phyloP scores from a whole-genome alignment of 1,139 yeast genomes.

The Sugiyamaella grinbergsii region DNA sequence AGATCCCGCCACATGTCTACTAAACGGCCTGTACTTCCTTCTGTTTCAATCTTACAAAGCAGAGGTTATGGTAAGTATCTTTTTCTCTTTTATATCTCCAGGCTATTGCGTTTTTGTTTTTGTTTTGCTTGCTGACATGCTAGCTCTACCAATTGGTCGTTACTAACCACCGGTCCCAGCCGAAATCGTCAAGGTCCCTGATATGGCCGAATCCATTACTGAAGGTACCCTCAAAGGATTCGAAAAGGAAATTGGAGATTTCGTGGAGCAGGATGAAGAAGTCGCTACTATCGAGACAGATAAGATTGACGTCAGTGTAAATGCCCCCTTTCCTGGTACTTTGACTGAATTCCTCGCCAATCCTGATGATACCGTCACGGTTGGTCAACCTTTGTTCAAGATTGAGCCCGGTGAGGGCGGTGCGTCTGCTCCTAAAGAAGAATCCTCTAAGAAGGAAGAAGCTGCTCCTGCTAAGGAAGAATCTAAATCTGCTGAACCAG shows the following conservation, averaged over 20 bases:
- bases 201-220: conserved; percentile 97
- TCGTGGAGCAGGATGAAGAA: conserved; percentile 82
- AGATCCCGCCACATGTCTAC: conserved; percentile 12
- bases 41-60: conserved; percentile 9
- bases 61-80: conserved; percentile 21
- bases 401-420: conserved; percentile 86
- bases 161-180: conserved; percentile 23
- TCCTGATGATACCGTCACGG: conserved; percentile 93
- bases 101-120: too few relatives aligned
- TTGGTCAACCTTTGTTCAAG: conserved; percentile 89
- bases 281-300: conserved; percentile 98
- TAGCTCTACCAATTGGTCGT: too few relatives aligned
- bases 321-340: conserved; percentile 91
- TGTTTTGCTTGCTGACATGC: too few relatives aligned
- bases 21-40: conserved; percentile 12
- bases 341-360: conserved; percentile 78
- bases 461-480: conserved; percentile 40
- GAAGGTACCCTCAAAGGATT: conserved; percentile 92
- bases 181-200: conserved; percentile 81
- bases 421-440: conserved; percentile 35
- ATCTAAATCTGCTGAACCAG: conserved; percentile 33
- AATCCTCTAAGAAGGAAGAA: conserved; percentile 39
- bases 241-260: conserved; percentile 80
- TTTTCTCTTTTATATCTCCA: too few relatives aligned
- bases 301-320: conserved; percentile 95